Base-by-base conservation (phyloP, 2,329 filamentous ascomycete species). In the Purpureocillium lavendulum region DNA sequence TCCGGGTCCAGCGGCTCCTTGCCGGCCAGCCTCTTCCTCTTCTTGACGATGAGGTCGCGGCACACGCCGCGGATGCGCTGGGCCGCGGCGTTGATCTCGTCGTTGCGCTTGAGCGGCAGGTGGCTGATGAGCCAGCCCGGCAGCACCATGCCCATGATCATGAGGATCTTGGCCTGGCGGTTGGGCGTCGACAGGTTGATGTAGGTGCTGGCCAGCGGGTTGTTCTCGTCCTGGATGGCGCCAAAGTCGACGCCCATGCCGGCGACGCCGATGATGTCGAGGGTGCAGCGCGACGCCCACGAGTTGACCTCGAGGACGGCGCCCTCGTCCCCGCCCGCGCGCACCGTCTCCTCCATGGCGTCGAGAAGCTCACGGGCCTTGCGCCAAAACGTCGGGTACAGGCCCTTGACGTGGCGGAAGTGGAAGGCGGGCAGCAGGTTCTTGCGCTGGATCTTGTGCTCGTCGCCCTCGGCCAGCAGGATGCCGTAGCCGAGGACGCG, bases 391-490 rank as follows among this genome's bases (percentile, higher is more conserved):
- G 84, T 65, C 0, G 87, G 82, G 51, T 94, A 92, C 12, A 95
- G 65, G 43, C 90, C 75, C 56, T 92, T 94, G 57, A 94, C 70
- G 52, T 94, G 85, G 16, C 87, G 76, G 54, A 87, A 94, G n/a
- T 80, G 73, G 58, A 95, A 95, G 2, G 87, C 85, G 0, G 87
- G 87, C 64, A 82, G 77, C 14, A 94, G 73, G 42, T 82, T 80
- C 57, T 84, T 88, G 35, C 89, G 75, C 64, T 88, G 84, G 51
- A 76, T 66, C 64, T 84, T 92, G 60, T 96, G 90, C 52, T 89
- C 85, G 11, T 94, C 85, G n/a, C 89, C 89, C 60, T 96, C 89
- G 2, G 87, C 84, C 10, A 96, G 66, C 30, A 96, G 62, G 12
- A 90, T 65, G 9, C 85, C 84, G 11, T 81, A 63, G 9, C 87